Percentiles rank a stretch among this genome's conserved stretches.
Conservation (phyloP, 257 asterid species). For the Linaria vulgaris region DNA sequence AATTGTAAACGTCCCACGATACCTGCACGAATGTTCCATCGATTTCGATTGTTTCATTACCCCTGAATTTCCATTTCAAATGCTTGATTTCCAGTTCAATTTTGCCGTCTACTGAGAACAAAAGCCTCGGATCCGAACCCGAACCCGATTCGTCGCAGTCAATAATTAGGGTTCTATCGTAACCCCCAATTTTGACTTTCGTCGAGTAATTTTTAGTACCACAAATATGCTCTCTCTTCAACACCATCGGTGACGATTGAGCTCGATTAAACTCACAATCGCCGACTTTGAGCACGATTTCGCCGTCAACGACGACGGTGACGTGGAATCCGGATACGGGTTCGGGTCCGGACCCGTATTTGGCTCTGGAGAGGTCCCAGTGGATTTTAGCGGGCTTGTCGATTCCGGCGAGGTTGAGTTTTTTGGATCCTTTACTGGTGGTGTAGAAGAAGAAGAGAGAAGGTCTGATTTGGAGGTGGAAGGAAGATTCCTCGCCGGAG, state of each 20-base stretch:
- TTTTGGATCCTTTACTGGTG: conserved; percentile 47
- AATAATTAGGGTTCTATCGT: conserved; percentile 35
- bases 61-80: conserved; percentile 66
- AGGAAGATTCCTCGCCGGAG: conserved; percentile 24
- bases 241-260: conserved; percentile 26
- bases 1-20: conserved; percentile 64
- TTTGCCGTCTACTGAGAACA: conserved; percentile 35
- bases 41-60: conserved; percentile 51
- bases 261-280: conserved; percentile 30
- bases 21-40: conserved; percentile 44
- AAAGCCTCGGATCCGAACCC: conserved; percentile 41
- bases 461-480: conserved; percentile 48
- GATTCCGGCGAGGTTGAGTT: conserved; percentile 25
- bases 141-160: conserved; percentile 40
- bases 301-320: conserved; percentile 38
- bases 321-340: conserved; percentile 51
- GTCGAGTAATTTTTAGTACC: conserved; percentile 49
- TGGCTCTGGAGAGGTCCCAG: conserved; percentile 58
- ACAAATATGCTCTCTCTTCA: conserved; percentile 52
- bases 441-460: conserved; percentile 30
- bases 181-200: conserved; percentile 37
- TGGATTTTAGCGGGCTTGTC: conserved; percentile 21
- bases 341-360: conserved; percentile 56
- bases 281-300: conserved; percentile 44
- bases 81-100: conserved; percentile 50